A percentile compares a stretch with the other conserved stretches of the same genome.
Conservation (phyloP, 1,284 basidiomycete genomes). For the Athelia sp. region DNA sequence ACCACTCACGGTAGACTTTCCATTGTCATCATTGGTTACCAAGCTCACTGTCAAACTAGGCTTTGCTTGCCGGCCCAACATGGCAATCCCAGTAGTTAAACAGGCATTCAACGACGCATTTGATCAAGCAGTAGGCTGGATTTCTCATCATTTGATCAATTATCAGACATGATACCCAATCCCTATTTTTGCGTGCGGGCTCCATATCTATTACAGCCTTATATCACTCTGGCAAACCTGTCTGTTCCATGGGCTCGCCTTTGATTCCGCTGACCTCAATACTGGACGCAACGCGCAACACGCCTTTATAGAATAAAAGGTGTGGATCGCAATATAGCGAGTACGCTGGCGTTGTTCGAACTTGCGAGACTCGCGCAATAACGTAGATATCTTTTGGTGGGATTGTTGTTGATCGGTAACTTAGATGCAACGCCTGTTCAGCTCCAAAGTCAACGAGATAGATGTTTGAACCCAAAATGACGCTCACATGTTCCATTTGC, state of each 20-base stretch:
- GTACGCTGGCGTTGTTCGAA: background rate
- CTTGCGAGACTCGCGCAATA: slow-evolving; percentile 2
- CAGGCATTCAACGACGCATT: background rate
- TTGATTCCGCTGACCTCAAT: too few relatives aligned
- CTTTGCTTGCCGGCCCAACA: background rate
- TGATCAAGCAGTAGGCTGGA: background rate
- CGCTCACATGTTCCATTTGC: slow-evolving; percentile 9
- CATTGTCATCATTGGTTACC: background rate
- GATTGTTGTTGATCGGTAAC: background rate
- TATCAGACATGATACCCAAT: too few relatives aligned
- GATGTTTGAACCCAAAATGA: background rate
- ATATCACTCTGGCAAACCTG: too few relatives aligned
- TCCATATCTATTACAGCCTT: too few relatives aligned
- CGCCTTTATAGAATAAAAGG: too few relatives aligned
- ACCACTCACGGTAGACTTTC: background rate
- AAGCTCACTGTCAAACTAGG: background rate
- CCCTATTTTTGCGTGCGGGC: too few relatives aligned
- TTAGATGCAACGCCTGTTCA: background rate
- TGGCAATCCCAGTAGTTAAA: background rate
- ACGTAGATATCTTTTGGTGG: slow-evolving; percentile 3
- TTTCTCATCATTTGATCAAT: too few relatives aligned
- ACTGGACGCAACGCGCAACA: too few relatives aligned
- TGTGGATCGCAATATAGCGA: too few relatives aligned
- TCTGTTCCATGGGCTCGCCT: too few relatives aligned
- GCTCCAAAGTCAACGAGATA: background rate